Evolutionary conservation across 345 rosid species (phyloP), one percentile per base, ranked within the genome.

Genomic region (Populus euphratica): DNA sequence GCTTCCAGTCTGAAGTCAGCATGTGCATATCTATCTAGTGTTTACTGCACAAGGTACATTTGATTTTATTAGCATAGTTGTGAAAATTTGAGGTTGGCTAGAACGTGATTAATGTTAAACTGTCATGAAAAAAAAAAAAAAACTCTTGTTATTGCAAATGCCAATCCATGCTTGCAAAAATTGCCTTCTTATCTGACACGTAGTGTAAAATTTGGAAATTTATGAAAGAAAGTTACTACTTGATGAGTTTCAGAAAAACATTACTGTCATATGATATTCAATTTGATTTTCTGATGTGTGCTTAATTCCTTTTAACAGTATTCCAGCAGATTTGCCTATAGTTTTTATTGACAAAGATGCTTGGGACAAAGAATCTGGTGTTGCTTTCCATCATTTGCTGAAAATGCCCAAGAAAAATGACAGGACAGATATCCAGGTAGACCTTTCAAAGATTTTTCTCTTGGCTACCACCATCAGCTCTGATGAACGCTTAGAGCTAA

Each of bases 271-370:
- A 27, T 67, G 20, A 33, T 35, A 6, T 52, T 69, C 31, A 5
- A 47, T 74, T 67, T 69, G 13, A 59, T 63, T 65, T 75, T 68
- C 72, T 81, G 39, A 77, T 62, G 66, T 36, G 43, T 29, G 23
- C 8, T 72, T 72, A 8, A 12, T 52, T 78, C 75, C 69, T 79
- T 76, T 38, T 76, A 56, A 47, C 91, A 91, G 97, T 50, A 74
- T 36, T 50, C 69, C 81, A 79, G 86, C 47, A 47, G 78, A 82
- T 72, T 80, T 86, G 74, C 80, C 79, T 35, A 69, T 93, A 90
- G 72, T 96, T 82, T 87, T 96, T 67, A 81, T 92, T 5, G 98
- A 93, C 85, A 85, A 87, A 84, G 97, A 96, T 70, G 83, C 79
- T 18, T 96, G 97, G 97, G 79, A 88, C 77, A 81, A 83, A 77